Evolutionary conservation across 2,329 filamentous ascomycete genomes (phyloP).

Genomic region (Xylariaceae sp.): DNA sequence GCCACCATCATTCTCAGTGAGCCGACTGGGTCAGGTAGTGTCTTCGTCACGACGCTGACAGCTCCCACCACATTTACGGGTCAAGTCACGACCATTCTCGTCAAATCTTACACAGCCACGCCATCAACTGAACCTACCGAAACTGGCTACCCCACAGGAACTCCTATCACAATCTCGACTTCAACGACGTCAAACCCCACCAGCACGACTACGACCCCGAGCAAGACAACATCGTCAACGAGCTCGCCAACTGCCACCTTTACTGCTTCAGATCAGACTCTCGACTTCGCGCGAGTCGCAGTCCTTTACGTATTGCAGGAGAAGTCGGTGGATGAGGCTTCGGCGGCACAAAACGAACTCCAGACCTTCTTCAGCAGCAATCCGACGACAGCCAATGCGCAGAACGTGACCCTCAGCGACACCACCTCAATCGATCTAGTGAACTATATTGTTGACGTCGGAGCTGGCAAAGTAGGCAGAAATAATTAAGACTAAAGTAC

Average conservation of each 20-base stretch:
- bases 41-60: constrained; percentile 31
- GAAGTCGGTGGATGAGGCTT: constrained; percentile 46
- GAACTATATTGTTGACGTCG: constrained; percentile 40
- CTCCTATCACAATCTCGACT: constrained; percentile 1
- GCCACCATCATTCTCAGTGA: constrained; percentile 31
- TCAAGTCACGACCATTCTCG: constrained; percentile 18
- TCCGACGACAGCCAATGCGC: constrained; percentile 34
- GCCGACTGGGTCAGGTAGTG: constrained; percentile 20
- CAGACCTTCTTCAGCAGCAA: constrained; percentile 51
- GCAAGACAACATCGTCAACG: constrained; percentile 19
- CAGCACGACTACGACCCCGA: constrained; percentile 5
- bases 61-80: constrained; percentile 16
- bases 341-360: constrained; percentile 50
- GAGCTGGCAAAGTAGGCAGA: constrained; percentile 22
- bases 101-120: constrained; percentile 17
- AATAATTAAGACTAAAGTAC: constrained; percentile 10
- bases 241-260: constrained; percentile 38
- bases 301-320: constrained; percentile 61
- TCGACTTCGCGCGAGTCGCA: constrained; percentile 61
- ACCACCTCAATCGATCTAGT: constrained; percentile 49
- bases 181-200: constrained; percentile 15
- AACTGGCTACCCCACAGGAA: not conserved
- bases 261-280: constrained; percentile 48
- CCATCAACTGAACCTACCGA: constrained; percentile 25
- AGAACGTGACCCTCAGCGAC: constrained; percentile 40